These are phyloP conservation scores for Sclerotinia glacialis DNA, from an alignment of 2,329 filamentous ascomycete genomes.

Conservation along the genomic window DNA sequence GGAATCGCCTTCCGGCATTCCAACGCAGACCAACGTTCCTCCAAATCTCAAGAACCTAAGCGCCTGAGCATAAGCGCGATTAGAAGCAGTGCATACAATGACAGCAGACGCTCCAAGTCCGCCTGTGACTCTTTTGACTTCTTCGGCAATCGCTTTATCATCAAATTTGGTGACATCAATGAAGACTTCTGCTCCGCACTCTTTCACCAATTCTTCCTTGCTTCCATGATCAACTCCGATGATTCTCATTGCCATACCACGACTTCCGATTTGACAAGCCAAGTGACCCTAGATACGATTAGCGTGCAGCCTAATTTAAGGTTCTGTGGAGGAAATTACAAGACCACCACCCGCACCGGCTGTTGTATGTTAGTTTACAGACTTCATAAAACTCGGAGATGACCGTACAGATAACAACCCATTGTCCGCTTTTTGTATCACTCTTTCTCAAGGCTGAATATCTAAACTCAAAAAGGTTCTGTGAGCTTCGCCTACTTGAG, in stretches of 20 bases:
- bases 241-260: constrained; percentile 61
- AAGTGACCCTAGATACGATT: constrained; percentile 50
- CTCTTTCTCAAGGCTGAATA: constrained; percentile 63
- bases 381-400: constrained; percentile 24
- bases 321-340: constrained; percentile 25
- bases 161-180: constrained; percentile 56
- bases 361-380: constrained; percentile 29
- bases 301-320: constrained; percentile 2
- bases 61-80: constrained; percentile 50
- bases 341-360: constrained; percentile 60
- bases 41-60: constrained; percentile 48
- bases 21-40: constrained; percentile 52
- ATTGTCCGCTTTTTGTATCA: constrained; percentile 46
- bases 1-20: constrained; percentile 48
- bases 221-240: constrained; percentile 63
- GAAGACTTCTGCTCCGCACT: constrained; percentile 65
- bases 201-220: constrained; percentile 56
- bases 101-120: constrained; percentile 59
- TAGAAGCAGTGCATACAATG: constrained; percentile 53
- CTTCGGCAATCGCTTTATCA: constrained; percentile 50
- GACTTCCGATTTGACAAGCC: constrained; percentile 56
- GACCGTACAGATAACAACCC: constrained; percentile 37
- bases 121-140: constrained; percentile 55
- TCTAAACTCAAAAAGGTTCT: constrained; percentile 28
- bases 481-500: constrained; percentile 33